Base-by-base conservation (phyloP, 768 basidiomycete genomes). In the Boletales sp. region DNA sequence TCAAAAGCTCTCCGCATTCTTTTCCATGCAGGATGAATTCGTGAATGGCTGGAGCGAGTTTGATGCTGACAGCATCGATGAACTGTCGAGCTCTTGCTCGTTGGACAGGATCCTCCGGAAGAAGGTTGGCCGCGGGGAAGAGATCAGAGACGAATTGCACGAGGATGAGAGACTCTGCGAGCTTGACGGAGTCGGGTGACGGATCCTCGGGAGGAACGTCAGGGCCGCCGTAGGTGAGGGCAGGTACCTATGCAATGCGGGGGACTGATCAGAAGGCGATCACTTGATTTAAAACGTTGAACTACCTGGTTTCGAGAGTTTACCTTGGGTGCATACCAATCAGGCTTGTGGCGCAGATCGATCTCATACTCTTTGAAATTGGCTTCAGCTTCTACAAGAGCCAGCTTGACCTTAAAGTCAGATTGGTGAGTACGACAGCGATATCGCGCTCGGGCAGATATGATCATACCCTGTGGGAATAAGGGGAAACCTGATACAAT, bases 101-200 rank as follows among this genome's bases (percentile, higher is more conserved):
- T 7, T 59, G 56, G 34, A 86, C 73, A 1, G 80, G 80, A 60
- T 82, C 79, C 9, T 66, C 61, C 4, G 85, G 84, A 9, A 82
- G 72, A 34, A 85, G 68, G 34, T 57, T 46, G 31, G 76, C 71
- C 35, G 71, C 60, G 2, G 77, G 76, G 62, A 71, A 78, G 47
- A 84, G 66, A 60, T 86, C 84, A 11, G 81, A 81, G 49, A 86
- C 63, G 67, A 87, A 81, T 61, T 87, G 83, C 46, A 86, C 69
- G 49, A 86, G 78, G 34, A 85, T 70, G 40, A 80, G 77, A 5
- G 83, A 86, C 60, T 87, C 85, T 8, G 81, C 73, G 57, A 87
- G 58, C 60, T 86, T 86, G 43, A 67, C 57, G 8, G 82, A 82
- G 33, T 81, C 80, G 0, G 78, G 74, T 2, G 83, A 83, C 0